phyloP scores from a whole-genome alignment of 345 rosid genomes.

The Hevea brasiliensis region DNA sequence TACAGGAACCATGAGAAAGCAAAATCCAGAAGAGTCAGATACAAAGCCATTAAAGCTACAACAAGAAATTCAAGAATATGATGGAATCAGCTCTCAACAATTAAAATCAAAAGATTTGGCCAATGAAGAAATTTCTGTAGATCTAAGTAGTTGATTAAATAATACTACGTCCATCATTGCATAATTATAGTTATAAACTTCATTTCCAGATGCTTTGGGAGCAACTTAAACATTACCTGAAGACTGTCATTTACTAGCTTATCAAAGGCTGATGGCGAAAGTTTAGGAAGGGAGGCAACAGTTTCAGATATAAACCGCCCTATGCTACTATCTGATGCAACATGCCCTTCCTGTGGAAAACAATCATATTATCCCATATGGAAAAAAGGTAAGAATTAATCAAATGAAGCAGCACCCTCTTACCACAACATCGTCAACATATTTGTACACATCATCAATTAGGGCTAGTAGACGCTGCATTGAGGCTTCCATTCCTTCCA shows the following conservation, averaged over 20 bases:
- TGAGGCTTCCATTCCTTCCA: slow-evolving; percentile 96
- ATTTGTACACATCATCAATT: slow-evolving; percentile 69
- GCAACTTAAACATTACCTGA: slow-evolving; percentile 55
- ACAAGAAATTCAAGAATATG: not conserved
- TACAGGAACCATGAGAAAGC: slow-evolving; percentile 26
- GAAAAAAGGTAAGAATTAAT: slow-evolving; percentile 8
- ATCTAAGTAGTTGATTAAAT: not conserved
- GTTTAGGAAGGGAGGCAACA: slow-evolving; percentile 69
- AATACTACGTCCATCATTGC: not conserved
- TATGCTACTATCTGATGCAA: slow-evolving; percentile 62
- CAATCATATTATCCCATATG: not conserved
- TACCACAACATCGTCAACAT: slow-evolving; percentile 85
- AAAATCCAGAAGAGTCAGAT: not conserved
- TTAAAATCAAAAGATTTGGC: not conserved
- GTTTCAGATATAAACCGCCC: slow-evolving; percentile 74
- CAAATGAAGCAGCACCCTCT: not conserved
- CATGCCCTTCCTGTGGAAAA: slow-evolving; percentile 62
- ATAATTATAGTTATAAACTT: not conserved
- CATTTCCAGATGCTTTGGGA: not conserved
- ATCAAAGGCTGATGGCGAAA: slow-evolving; percentile 72
- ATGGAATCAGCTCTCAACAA: not conserved
- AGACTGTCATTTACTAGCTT: slow-evolving; percentile 80
- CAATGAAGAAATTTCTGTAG: not conserved
- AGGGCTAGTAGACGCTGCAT: slow-evolving; percentile 68
- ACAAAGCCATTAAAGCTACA: too few species aligned